phyloP scores from a whole-genome alignment of 2,329 filamentous ascomycete genomes.

The Pleoardoris graminearum region DNA sequence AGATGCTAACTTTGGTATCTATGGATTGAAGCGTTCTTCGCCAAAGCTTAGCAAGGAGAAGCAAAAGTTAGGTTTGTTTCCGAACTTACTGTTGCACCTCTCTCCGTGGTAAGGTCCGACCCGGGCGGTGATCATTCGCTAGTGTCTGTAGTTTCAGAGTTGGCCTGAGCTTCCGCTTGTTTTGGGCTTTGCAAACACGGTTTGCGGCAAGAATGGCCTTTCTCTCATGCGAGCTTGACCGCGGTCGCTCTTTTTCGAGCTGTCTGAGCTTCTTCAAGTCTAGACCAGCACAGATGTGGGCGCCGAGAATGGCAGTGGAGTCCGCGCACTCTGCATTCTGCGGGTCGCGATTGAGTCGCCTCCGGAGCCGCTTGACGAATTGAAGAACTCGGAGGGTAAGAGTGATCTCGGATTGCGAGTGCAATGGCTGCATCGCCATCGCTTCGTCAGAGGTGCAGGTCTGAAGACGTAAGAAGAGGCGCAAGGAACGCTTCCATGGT shows the following conservation, averaged over 20 bases:
- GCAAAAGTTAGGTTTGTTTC: conserved; percentile 33
- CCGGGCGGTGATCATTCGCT: conserved; percentile 27
- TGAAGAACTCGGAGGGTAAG: conserved; percentile 45
- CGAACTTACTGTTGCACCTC: conserved; percentile 44
- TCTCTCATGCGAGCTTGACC: conserved; percentile 24
- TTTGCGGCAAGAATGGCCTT: conserved; percentile 27
- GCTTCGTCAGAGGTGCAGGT: conserved; percentile 23
- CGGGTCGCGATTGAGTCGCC: conserved; percentile 41
- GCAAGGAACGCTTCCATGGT: conserved; percentile 21
- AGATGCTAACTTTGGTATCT: conserved; percentile 24
- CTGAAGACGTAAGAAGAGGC: conserved; percentile 29
- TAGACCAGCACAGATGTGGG: conserved; percentile 20
- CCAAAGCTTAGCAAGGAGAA: conserved; percentile 37
- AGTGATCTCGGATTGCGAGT: conserved; percentile 36
- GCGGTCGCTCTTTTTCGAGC: conserved; percentile 32
- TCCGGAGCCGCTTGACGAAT: conserved; percentile 45
- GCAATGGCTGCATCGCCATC: conserved; percentile 36
- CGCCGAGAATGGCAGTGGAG: conserved; percentile 28
- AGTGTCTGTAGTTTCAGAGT: conserved; percentile 24
- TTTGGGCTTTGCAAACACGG: conserved; percentile 31
- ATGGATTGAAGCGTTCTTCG: conserved; percentile 36
- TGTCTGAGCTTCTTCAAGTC: conserved; percentile 31
- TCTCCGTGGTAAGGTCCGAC: conserved; percentile 37
- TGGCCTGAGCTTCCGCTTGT: conserved; percentile 22
- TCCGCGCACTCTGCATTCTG: conserved; percentile 13